phyloP scores from a whole-genome alignment of 108 stramenopile species.

The Parietichytrium sp. region DNA sequence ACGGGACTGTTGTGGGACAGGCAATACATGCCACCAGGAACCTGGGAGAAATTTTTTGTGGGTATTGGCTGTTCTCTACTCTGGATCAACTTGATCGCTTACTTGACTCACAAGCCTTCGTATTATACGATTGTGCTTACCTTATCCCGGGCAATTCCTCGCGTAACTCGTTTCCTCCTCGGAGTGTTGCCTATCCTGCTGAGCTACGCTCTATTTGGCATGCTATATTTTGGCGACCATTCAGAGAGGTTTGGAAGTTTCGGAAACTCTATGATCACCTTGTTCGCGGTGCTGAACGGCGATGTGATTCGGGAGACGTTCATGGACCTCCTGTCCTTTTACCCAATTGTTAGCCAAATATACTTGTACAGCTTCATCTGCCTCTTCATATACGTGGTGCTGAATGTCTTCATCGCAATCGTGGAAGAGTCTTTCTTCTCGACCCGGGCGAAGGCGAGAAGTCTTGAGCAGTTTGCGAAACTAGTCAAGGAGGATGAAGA shows the following conservation, averaged over 20 bases:
- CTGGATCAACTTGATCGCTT: neutral
- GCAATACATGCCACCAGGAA: neutral
- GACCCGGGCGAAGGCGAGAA: neutral
- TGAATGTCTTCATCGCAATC: constrained; percentile 39
- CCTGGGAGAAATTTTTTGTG: neutral
- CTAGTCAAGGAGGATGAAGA: no score
- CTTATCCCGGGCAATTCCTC: neutral
- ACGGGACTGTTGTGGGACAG: neutral
- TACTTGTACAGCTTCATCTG: constrained; percentile 36
- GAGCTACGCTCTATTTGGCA: constrained; percentile 8
- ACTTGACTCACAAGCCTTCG: neutral
- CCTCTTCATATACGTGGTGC: constrained; percentile 43
- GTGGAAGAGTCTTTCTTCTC: constrained; percentile 40
- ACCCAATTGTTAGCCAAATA: neutral
- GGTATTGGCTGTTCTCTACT: neutral
- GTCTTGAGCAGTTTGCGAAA: neutral
- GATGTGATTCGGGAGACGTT: constrained; percentile 39
- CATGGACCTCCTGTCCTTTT: neutral
- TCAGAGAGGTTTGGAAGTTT: neutral
- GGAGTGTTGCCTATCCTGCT: constrained; percentile 22
- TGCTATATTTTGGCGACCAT: constrained; percentile 21
- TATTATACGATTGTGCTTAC: constrained; percentile 14
- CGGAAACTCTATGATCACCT: neutral
- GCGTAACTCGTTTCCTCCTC: neutral
- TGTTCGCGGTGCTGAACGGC: constrained; percentile 40